phyloP scores from a whole-genome alignment of 495 filamentous ascomycete genomes.

The Penicillium parvum region DNA sequence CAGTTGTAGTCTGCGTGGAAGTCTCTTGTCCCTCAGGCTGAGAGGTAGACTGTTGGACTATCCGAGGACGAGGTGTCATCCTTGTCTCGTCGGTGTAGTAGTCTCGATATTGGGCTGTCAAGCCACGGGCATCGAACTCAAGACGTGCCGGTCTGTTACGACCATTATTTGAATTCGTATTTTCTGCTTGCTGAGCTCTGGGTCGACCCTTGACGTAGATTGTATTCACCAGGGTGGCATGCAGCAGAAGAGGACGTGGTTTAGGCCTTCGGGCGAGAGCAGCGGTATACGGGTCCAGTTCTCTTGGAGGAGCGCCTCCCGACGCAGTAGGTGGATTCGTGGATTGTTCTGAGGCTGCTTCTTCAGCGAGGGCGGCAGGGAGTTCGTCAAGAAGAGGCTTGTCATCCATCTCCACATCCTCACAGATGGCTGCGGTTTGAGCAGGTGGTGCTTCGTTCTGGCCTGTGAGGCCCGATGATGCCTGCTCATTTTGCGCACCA shows the following conservation, averaged over 20 bases:
- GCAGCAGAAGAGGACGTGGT: constrained; percentile 63
- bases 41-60: not conserved
- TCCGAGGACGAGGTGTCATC: constrained; percentile 16
- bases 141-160: constrained; percentile 25
- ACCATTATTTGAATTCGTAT: constrained; percentile 19
- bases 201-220: constrained; percentile 58
- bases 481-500: not conserved
- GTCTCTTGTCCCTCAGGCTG: not conserved
- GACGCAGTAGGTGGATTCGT: too few relatives aligned
- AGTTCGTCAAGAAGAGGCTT: not conserved
- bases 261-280: constrained; percentile 20
- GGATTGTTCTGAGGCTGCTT: too few relatives aligned
- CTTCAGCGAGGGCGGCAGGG: not conserved
- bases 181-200: constrained; percentile 20
- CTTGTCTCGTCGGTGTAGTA: constrained; percentile 31
- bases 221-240: constrained; percentile 86
- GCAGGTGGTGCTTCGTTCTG: not conserved
- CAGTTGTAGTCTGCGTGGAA: not conserved
- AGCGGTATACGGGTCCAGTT: constrained; percentile 6
- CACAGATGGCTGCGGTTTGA: too few relatives aligned
- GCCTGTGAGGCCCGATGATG: not conserved
- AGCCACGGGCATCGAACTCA: constrained; percentile 37
- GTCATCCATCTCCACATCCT: not conserved
- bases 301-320: not conserved
- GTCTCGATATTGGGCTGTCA: constrained; percentile 28